Evolutionary conservation across 2,329 filamentous ascomycete genomes (phyloP).

Genomic region (Aspergillus piperis): DNA sequence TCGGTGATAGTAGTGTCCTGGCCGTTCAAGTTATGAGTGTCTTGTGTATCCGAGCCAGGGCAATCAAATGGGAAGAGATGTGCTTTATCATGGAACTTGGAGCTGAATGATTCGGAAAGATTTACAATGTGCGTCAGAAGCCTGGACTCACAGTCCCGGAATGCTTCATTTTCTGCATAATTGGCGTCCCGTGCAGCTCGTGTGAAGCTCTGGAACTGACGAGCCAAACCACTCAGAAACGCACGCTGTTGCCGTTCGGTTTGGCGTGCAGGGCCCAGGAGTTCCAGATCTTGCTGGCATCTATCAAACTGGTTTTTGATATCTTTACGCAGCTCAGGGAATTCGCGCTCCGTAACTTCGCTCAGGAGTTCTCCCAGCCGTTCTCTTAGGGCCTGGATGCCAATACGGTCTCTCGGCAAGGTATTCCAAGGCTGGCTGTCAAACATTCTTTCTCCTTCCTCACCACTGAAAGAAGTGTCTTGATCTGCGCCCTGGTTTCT

Average conservation of each 20-base stretch:
- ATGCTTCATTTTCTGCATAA: neutral
- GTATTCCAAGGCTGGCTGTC: neutral
- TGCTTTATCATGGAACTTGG: neutral
- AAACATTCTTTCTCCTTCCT: neutral
- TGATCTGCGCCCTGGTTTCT: conserved; percentile 3
- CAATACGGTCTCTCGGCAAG: neutral
- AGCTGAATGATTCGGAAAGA: neutral
- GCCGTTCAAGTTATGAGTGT: too few species aligned
- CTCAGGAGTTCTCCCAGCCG: neutral
- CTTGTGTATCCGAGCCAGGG: too few species aligned
- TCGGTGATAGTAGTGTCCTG: too few species aligned
- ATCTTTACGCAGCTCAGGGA: neutral
- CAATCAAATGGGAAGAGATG: neutral
- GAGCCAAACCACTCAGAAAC: neutral
- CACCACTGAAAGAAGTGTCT: neutral
- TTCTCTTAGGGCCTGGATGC: neutral
- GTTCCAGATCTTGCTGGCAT: neutral
- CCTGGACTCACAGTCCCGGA: too few species aligned
- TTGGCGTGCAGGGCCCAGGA: neutral
- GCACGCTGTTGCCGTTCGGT: neutral
- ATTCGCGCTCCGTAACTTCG: neutral
- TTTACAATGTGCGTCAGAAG: neutral
- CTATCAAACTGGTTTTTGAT: neutral
- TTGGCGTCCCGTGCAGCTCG: neutral
- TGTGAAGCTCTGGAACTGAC: neutral